Percentiles rank a stretch among this genome's conserved stretches.
Evolutionary conservation across 371 early-diverging fungal species (phyloP).

Genomic region (Rhizopus arrhizus): DNA sequence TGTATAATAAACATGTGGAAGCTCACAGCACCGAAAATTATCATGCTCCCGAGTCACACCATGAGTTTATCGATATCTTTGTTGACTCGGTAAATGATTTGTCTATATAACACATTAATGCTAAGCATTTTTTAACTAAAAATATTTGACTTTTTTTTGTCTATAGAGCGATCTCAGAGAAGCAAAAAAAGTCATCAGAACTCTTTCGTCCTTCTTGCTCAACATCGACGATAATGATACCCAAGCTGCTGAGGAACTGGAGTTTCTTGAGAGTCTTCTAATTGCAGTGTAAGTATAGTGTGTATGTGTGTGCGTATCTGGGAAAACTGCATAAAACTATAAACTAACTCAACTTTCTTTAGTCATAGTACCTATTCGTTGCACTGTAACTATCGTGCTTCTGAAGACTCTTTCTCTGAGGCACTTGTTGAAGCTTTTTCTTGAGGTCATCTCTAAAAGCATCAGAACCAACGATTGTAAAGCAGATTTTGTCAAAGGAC

Average conservation of each 20-base stretch:
- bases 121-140: neutral
- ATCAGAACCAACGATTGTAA: slow-evolving; percentile 1
- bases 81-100: slow-evolving; percentile 3
- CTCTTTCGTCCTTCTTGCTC: no score
- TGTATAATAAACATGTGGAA: slow-evolving; percentile 1
- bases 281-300: neutral
- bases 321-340: slow-evolving; percentile 1
- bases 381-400: neutral
- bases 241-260: neutral
- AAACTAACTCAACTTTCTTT: no score
- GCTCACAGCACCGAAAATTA: neutral
- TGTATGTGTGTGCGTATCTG: slow-evolving; percentile 10
- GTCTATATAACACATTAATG: neutral
- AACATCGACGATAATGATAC: no score
- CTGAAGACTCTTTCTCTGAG: slow-evolving; percentile 11
- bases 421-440: slow-evolving; percentile 7
- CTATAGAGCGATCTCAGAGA: neutral
- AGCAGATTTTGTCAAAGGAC: slow-evolving; percentile 4
- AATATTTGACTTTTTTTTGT: neutral
- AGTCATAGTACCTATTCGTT: no score
- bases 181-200: neutral
- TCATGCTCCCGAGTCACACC: neutral
- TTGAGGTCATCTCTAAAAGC: neutral
- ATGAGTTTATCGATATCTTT: neutral
- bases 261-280: slow-evolving; percentile 5